These are phyloP conservation scores for Coniochaeta sp. DNA, from an alignment of 2,329 filamentous ascomycete species.

Conservation along the genomic window DNA sequence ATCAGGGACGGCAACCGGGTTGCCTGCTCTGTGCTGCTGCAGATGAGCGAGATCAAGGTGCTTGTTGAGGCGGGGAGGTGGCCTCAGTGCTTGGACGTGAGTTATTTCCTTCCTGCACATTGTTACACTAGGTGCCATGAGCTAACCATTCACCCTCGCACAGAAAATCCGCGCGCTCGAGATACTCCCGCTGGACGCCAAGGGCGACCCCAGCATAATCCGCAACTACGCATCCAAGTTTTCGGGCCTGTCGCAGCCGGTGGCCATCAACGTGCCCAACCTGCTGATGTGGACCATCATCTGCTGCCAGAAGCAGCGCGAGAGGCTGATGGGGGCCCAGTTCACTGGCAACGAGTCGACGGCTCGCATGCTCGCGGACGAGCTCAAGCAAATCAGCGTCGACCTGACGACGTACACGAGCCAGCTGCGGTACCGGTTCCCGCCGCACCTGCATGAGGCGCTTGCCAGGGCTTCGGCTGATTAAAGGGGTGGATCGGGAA, in stretches of 20 bases:
- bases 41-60: slow-evolving; percentile 55
- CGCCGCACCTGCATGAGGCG: slow-evolving; percentile 80
- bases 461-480: slow-evolving; percentile 76
- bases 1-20: slow-evolving; percentile 51
- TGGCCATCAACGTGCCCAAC: slow-evolving; percentile 84
- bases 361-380: slow-evolving; percentile 56
- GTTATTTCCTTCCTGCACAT: slow-evolving; percentile 20
- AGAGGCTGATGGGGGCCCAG: slow-evolving; percentile 59
- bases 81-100: slow-evolving; percentile 52
- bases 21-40: slow-evolving; percentile 49
- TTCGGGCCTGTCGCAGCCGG: slow-evolving; percentile 66
- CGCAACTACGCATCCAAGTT: slow-evolving; percentile 77
- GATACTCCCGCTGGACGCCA: slow-evolving; percentile 72
- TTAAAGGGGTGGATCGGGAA: slow-evolving; percentile 16
- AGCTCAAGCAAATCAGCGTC: slow-evolving; percentile 72
- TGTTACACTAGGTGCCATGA: not conserved
- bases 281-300: slow-evolving; percentile 90
- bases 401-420: slow-evolving; percentile 93
- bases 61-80: slow-evolving; percentile 48
- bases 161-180: slow-evolving; percentile 65
- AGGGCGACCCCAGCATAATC: slow-evolving; percentile 70
- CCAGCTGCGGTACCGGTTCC: slow-evolving; percentile 84
- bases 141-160: slow-evolving; percentile 5
- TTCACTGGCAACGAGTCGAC: slow-evolving; percentile 69
- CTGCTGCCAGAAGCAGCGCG: slow-evolving; percentile 74